These are phyloP conservation scores for Stentor coeruleus DNA, from an alignment of 73 alveolate genomes.

Conservation along the genomic window DNA sequence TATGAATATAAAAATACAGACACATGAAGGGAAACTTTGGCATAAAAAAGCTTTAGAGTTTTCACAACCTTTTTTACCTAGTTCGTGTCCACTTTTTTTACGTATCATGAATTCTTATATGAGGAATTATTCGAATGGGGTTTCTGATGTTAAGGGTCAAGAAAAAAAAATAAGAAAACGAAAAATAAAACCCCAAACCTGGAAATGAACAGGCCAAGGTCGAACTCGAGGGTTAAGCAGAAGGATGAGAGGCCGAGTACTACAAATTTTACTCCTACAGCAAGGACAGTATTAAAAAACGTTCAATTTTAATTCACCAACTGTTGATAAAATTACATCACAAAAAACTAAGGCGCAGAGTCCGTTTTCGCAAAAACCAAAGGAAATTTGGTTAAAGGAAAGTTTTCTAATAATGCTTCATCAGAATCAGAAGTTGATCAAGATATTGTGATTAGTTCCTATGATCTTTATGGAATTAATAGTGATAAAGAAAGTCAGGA, in stretches of 20 bases:
- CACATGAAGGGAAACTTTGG: not conserved
- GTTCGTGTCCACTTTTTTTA: not conserved
- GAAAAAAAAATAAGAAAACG: not conserved
- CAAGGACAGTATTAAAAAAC: not conserved
- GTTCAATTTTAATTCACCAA: not conserved
- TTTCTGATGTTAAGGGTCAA: not conserved
- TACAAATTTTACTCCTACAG: not conserved
- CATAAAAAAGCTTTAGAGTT: not conserved
- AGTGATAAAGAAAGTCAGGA: not conserved
- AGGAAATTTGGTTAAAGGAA: not conserved
- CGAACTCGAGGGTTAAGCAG: not conserved
- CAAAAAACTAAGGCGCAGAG: not conserved
- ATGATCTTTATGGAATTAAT: slow-evolving; percentile 23
- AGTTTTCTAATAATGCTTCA: not conserved
- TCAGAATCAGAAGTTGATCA: not conserved
- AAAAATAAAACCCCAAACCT: not conserved
- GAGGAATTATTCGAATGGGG: not conserved
- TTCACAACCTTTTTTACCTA: not conserved
- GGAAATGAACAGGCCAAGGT: slow-evolving; percentile 3
- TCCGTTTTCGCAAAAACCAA: not conserved
- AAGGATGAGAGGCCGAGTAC: not conserved
- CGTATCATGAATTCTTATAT: not conserved
- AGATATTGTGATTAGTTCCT: not conserved
- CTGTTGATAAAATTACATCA: not conserved
- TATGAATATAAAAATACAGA: not conserved